phyloP scores from a whole-genome alignment of 2,329 filamentous ascomycete species.

The Alternaria sp. region DNA sequence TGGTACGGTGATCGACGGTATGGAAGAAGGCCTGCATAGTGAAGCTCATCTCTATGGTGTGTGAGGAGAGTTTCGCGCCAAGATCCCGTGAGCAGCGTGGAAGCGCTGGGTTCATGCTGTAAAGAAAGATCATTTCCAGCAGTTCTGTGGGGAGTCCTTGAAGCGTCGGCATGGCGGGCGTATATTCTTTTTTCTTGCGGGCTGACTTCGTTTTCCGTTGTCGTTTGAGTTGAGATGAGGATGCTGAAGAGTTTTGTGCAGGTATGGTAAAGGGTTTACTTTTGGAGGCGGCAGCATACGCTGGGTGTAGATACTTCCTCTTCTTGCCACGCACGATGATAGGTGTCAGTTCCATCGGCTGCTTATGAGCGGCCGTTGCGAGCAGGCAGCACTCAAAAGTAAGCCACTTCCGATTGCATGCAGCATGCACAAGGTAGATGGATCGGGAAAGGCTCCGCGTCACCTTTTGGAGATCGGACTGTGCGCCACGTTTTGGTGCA shows the following conservation, averaged over 20 bases:
- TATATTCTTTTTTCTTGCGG: slow-evolving; percentile 19
- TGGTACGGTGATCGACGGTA: slow-evolving; percentile 40
- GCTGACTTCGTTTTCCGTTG: slow-evolving; percentile 17
- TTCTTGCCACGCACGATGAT: slow-evolving; percentile 44
- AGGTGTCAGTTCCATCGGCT: slow-evolving; percentile 42
- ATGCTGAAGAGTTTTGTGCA: slow-evolving; percentile 8
- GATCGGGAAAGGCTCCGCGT: slow-evolving; percentile 25
- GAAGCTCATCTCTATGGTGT: slow-evolving; percentile 35
- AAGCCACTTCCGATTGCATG: slow-evolving; percentile 6
- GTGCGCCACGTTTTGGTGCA: slow-evolving; percentile 23
- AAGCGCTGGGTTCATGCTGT: slow-evolving; percentile 45
- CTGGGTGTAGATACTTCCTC: slow-evolving; percentile 24
- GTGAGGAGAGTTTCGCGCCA: slow-evolving; percentile 42
- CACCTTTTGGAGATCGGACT: slow-evolving; percentile 7
- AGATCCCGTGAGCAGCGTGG: slow-evolving; percentile 39
- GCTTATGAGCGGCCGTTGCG: slow-evolving; percentile 15
- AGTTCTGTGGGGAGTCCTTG: slow-evolving; percentile 45
- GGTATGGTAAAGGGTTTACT: not conserved
- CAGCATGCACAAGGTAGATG: slow-evolving; percentile 18
- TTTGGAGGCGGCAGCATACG: not conserved
- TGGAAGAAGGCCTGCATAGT: slow-evolving; percentile 43
- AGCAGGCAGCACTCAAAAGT: slow-evolving; percentile 34
- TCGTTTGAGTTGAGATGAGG: slow-evolving; percentile 13
- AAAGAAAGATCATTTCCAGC: slow-evolving; percentile 45
- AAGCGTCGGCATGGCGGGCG: slow-evolving; percentile 40